Evolutionary conservation across 2,329 filamentous ascomycete species (phyloP), one percentile per base, ranked within the genome.

Genomic region (Exophiala spinifera): DNA sequence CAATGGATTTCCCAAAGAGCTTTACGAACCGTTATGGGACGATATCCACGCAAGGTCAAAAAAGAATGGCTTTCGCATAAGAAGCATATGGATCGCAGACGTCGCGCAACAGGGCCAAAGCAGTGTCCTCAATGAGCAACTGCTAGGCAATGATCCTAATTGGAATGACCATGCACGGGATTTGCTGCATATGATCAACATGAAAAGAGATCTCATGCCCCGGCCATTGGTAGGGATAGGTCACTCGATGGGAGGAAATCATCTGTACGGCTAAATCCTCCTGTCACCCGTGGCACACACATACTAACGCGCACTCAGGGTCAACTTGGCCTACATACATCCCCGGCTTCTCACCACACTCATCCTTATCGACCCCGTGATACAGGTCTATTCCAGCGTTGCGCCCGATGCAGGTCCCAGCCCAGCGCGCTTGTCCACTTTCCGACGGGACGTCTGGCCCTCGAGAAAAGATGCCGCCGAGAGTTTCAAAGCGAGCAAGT

Each of bases 11-110:
- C 76, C 78, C 2, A 81, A 62, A 51, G 60, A 95, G 74, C 71
- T 94, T 1, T 95, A 95, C 67, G 90, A 95, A 66, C 87, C 91
- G 0, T 73, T 95, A 0, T 95, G 89, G 87, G 87, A 90, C 53
- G 88, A 94, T 45, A 74, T 95, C 1, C 75, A 86, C 60, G 69
- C 75, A 25, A 72, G 76, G 31, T 73, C 82, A 3, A 76, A 78
- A 58, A 67, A 70, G 15, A 81, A 63, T 81, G 88, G 55, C 78
- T 96, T 67, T 73, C 56, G 61, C 14, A 63, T 95, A 63, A 81
- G 88, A 51, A 76, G 79, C 53, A 89, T 95, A 63, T 94, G 87
- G 86, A 90, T 94, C 56, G 84, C 87, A 56, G 90, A 95, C 71
- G 80, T 85, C 8, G 82, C 87, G 20, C 84, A 88, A 66, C 88